These are phyloP conservation scores for Calendula officinalis DNA, from an alignment of 129 eudicot genomes.

Conservation along the genomic window DNA sequence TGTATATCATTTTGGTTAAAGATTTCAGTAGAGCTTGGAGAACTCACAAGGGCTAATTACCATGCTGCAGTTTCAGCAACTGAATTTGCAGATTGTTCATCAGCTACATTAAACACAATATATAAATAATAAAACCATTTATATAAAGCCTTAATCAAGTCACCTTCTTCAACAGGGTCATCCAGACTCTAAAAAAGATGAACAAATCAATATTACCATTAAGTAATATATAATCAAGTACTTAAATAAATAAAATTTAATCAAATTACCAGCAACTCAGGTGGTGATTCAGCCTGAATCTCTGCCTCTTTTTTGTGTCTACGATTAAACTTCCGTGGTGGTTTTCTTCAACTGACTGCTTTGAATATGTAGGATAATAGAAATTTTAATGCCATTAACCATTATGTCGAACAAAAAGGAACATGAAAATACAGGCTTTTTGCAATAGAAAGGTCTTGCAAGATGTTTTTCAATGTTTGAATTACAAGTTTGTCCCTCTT, in stretches of 20 bases:
- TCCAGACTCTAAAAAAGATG: constrained; percentile 50
- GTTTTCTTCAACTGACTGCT: constrained; percentile 42
- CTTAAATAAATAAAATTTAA: not conserved
- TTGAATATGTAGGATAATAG: constrained; percentile 3
- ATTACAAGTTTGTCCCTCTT: constrained; percentile 68
- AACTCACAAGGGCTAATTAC: constrained; percentile 87
- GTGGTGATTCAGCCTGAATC: constrained; percentile 49
- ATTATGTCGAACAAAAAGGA: too few relatives aligned
- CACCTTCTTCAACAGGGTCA: constrained; percentile 56
- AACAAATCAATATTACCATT: constrained; percentile 1
- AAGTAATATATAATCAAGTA: not conserved
- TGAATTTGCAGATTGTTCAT: constrained; percentile 43
- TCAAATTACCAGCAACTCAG: constrained; percentile 66
- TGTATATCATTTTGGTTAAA: constrained; percentile 62
- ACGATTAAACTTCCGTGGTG: constrained; percentile 53
- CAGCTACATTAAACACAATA: constrained; percentile 29
- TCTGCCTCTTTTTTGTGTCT: constrained; percentile 56
- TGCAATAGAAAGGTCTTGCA: constrained; percentile 34
- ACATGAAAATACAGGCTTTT: constrained; percentile 5
- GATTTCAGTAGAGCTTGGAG: constrained; percentile 78
- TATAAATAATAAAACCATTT: not conserved
- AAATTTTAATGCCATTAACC: not conserved
- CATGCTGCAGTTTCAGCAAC: constrained; percentile 71
- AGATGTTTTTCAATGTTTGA: constrained; percentile 60
- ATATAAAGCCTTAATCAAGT: not conserved